A percentile compares a stretch with the other conserved stretches of the same genome.
Conservation (phyloP, 78 protist species). For the Dictyostelium capitatum region DNA sequence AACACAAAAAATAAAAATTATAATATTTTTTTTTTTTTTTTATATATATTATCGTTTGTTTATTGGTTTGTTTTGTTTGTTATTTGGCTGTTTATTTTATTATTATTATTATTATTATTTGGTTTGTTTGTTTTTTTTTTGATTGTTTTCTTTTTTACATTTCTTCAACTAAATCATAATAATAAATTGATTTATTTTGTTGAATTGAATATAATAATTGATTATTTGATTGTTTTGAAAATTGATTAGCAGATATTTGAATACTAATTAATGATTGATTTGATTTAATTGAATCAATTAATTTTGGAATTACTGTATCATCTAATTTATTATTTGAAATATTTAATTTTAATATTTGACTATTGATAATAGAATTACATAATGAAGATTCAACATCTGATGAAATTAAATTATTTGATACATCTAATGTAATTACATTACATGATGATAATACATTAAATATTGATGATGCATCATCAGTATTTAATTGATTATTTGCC, state of each 20-base stretch:
- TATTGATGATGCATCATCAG: constrained; percentile 11
- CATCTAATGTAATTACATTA: constrained; percentile 28
- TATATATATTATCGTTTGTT: too few relatives aligned
- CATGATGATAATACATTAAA: background rate
- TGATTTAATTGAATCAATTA: background rate
- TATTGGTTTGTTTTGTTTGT: background rate
- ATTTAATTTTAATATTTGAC: constrained; percentile 32
- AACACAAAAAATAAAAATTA: too few relatives aligned
- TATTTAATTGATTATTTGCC: constrained; percentile 29
- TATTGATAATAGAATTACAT: background rate
- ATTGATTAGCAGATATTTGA: constrained; percentile 64
- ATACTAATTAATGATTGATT: constrained; percentile 34
- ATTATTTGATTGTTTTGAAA: constrained; percentile 61
- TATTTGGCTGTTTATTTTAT: background rate
- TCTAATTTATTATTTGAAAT: constrained; percentile 50
- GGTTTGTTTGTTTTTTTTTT: background rate
- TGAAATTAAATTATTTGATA: constrained; percentile 38
- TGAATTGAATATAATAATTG: constrained; percentile 23
- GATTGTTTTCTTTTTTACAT: background rate
- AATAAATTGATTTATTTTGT: constrained; percentile 65
- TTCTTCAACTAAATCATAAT: constrained; percentile 70
- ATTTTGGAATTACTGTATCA: constrained; percentile 27
- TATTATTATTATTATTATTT: background rate
- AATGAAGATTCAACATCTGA: background rate
- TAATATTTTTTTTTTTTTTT: too few relatives aligned